A percentile compares a stretch with the other conserved stretches of the same genome.
These are phyloP conservation scores for Skeletonema menzelii DNA, from an alignment of 108 stramenopile genomes.

Conservation along the genomic window DNA sequence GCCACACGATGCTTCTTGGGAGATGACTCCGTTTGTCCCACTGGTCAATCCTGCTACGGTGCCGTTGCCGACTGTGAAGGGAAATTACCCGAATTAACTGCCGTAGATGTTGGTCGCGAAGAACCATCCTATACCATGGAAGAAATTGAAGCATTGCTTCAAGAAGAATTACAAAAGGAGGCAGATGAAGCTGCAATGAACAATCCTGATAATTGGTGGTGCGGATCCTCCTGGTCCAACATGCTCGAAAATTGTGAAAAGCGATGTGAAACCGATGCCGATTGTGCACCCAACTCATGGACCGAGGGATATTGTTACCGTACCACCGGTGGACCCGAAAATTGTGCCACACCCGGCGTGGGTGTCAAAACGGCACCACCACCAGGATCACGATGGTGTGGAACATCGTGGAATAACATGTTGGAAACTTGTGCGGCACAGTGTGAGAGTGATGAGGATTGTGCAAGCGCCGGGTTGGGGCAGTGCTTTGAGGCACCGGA, in stretches of 20 bases:
- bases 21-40: conserved; percentile 27
- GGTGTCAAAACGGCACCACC: conserved; percentile 9
- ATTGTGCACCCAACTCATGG: conserved; percentile 32
- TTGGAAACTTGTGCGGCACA: conserved; percentile 30
- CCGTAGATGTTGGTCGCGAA: conserved; percentile 32
- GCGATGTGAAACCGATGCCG: conserved; percentile 28
- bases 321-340: conserved; percentile 37
- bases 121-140: conserved; percentile 29
- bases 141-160: conserved; percentile 26
- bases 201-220: conserved; percentile 45
- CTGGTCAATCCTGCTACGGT: conserved; percentile 32
- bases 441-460: conserved; percentile 43
- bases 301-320: conserved; percentile 24
- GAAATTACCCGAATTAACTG: conserved; percentile 33
- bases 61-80: conserved; percentile 33
- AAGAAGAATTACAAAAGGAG: conserved; percentile 14
- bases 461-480: not conserved
- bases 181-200: conserved; percentile 32
- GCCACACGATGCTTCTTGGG: conserved; percentile 35
- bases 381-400: conserved; percentile 30
- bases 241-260: conserved; percentile 43
- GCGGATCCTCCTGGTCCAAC: conserved; percentile 29
- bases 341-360: conserved; percentile 33
- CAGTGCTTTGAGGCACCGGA: conserved; percentile 41
- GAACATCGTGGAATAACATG: conserved; percentile 41